Base-by-base conservation (phyloP, 768 basidiomycete genomes). In the Leccinum aurantiacum region DNA sequence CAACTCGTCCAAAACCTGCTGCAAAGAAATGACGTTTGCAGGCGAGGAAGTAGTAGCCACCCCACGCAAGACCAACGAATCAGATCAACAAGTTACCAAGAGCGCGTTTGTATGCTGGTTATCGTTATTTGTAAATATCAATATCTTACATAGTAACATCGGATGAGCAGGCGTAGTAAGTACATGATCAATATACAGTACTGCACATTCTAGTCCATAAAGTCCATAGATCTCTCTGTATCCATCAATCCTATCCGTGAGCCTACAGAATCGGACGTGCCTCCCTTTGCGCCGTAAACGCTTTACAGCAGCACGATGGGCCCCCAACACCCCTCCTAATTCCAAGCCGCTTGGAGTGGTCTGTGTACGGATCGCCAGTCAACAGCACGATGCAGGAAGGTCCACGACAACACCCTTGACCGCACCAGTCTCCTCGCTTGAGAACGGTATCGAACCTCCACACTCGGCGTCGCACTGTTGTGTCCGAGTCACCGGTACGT, bases 401-500 rank as follows among this genome's bases (percentile, higher is more conserved):
- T 35, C 38, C 38, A 38, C 15, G 7, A 8, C 17, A 17, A 17
- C 6, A 8, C 8, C 5, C 38, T 38, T 8, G 38, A 37, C 14
- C 13, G 35, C 3, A 1, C 6, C 7, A 38, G 3, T 38, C 3
- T 17, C 38, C 38, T 35, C 35, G 1, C 2, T 6, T 13, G 35
- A 35, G 3, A 14, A 35, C 4, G 14, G 7, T 0, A 38, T 2
- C 3, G 63, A 59, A n/a, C n/a, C 10, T 11, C 61, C 61, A 2
- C 11, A 29, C 8, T 62, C 67, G 7, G 11, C 17, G 5, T 38
- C 38, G 14, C 17, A 19, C 31, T 27, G 27, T 27, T 27, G 27
- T 27, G 7, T 17, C n/a, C 70, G 51, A 4, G 60, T 17, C n/a
- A 69, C 52, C 47, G 65, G 61, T 41, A 66, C 49, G 35, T 59